Evolutionary conservation across 768 basidiomycete genomes (phyloP).

Genomic region (Suillus plorans): DNA sequence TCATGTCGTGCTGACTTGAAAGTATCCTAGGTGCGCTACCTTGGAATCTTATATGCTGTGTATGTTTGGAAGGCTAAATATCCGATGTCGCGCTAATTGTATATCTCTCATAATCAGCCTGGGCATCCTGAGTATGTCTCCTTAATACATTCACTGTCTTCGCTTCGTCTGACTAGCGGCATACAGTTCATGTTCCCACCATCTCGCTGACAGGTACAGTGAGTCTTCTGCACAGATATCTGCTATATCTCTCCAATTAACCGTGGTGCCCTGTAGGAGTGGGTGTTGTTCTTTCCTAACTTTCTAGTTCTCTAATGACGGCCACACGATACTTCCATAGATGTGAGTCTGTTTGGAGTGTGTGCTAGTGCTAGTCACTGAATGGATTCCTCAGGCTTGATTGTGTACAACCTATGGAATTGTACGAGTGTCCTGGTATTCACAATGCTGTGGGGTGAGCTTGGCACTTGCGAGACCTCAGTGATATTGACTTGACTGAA

Average conservation of each 20-base stretch:
- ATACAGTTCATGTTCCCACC: neutral
- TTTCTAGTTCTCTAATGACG: neutral
- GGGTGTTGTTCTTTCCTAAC: neutral
- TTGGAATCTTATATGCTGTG: neutral
- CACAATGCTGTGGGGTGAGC: neutral
- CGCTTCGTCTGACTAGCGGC: neutral
- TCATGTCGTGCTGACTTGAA: neutral
- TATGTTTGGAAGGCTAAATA: neutral
- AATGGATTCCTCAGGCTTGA: neutral
- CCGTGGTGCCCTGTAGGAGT: neutral
- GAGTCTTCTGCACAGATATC: neutral
- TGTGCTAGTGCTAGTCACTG: neutral
- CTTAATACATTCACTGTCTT: neutral
- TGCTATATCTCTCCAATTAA: neutral
- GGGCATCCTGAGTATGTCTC: neutral
- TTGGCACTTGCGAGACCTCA: neutral
- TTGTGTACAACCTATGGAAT: no score
- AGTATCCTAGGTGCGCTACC: neutral
- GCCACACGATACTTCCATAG: neutral
- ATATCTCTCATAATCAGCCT: neutral
- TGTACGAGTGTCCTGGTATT: neutral
- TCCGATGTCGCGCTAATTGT: neutral
- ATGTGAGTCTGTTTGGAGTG: neutral
- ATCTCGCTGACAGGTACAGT: neutral
- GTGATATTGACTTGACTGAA: neutral